Base-by-base conservation (phyloP, 2,329 filamentous ascomycete genomes). In the Phyllosticta citrichinensis region DNA sequence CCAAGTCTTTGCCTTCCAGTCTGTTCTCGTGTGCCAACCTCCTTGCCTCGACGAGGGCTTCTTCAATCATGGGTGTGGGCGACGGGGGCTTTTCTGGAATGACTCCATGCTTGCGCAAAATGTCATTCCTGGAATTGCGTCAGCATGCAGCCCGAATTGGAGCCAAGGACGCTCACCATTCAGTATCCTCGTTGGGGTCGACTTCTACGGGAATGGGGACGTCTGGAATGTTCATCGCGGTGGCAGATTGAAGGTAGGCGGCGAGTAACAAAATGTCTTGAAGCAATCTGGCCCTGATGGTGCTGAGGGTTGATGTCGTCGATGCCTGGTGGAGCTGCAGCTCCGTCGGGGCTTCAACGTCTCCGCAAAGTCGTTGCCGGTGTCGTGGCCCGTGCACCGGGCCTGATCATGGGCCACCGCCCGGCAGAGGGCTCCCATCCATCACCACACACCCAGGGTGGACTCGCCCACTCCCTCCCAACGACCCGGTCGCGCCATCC, bases 61-160 rank as follows among this genome's bases (percentile, higher is more conserved):
- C 93, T 76, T 99, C 88, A 68, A 99, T 97, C 78, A 96, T 87
- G 6, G 92, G 91, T 2, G 94, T 97, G 2, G 94, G 94, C 54
- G 93, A 96, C 2, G 92, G 91, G 0, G 93, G 91, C 73, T 96
- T 97, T 73, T 97, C 92, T n/a, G 94, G 94, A 64, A 99, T 97
- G 66, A 99, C 82, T 66, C 91, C 91, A 79, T 99, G 91, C 75
- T 96, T 95, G 68, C 94, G 89, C 62, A 99, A 86, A 70, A 99
- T 99, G 68, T 99, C 94, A 74, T 99, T 99, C 92, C 92, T 97
- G 66, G 62, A n/a, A 54, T 56, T 52, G 63, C 52, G 24, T 58
- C 9, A 62, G 54, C 59, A 61, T 55, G 61, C 53, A 58, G 60
- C 40, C 47, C 60, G 50, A 40, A 33, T 47, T 19, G 57, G 27